Evolutionary conservation across 2,329 filamentous ascomycete species (phyloP), one percentile per base, ranked within the genome.

Genomic region (Fusarium cyanostomum): DNA sequence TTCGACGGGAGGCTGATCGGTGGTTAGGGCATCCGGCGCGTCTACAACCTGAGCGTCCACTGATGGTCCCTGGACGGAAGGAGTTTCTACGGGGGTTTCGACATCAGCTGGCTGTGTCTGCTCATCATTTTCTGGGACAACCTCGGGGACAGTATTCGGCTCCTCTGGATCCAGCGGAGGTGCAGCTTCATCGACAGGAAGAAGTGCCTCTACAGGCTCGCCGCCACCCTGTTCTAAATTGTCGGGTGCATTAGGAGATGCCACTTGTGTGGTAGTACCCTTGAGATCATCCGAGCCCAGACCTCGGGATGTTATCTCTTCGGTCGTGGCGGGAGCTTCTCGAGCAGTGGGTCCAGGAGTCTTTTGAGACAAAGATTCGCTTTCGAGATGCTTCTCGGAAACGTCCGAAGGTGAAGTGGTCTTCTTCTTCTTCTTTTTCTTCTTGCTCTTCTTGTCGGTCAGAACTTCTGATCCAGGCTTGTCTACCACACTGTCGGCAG

Each of bases 391-490:
- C 30, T 62, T 51, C 44, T 66, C 68, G 12, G 33, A 39, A 30
- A 66, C 59, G 13, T 68, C 64, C 18, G 53, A 34, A 27, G 56
- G 37, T 18, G 59, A 34, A 13, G 52, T 38, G 24, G 52, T 59
- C 56, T 70, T 71, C 55, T 72, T 66, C 52, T 72, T 72, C 4
- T 69, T 81, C 74, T 76, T 81, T 15, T 76, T 78, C 66, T 71
- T 80, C 67, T 70, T 80, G 52, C 56, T 66, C 62, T 64, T 69
- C 48, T 68, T 72, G 21, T 67, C 59, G 4, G 64, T 24, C 8
- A 41, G 24, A n/a, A 38, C 39, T 35, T 69, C 63, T 30, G 51
- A 26, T 16, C 54, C 54, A 16, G 31, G 42, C 11, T 64, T 48
- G 8, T 49, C 38, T 37, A 30, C 31, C 24, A 34, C 30, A 27